Percentiles rank a stretch among this genome's conserved stretches.
phyloP scores from a whole-genome alignment of 108 stramenopile species.

The Mediolabrus comicus region DNA sequence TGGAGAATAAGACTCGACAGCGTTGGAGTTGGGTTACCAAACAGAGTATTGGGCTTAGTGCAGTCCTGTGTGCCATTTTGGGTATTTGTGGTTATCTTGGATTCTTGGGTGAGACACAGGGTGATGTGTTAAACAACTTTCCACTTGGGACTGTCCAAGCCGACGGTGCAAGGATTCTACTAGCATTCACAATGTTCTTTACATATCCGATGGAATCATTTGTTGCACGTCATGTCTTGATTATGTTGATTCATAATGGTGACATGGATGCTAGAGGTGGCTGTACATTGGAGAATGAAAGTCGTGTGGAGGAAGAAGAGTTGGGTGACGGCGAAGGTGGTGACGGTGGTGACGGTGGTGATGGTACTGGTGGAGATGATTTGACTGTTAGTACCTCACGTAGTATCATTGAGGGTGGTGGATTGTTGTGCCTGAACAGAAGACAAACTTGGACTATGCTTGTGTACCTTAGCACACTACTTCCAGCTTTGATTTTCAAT shows the following conservation, averaged over 20 bases:
- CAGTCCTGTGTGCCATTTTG: conserved; percentile 53
- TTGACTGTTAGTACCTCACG: not conserved
- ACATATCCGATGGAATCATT: conserved; percentile 82
- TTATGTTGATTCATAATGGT: conserved; percentile 64
- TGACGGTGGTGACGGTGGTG: conserved; percentile 14
- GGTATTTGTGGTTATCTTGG: conserved; percentile 78
- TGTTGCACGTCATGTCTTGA: conserved; percentile 78
- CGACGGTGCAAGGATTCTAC: conserved; percentile 56
- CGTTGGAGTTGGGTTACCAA: conserved; percentile 70
- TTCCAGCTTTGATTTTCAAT: conserved; percentile 71
- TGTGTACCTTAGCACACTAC: conserved; percentile 60
- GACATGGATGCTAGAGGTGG: conserved; percentile 65
- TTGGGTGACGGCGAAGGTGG: conserved; percentile 6
- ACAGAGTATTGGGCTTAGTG: conserved; percentile 47
- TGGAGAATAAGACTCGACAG: conserved; percentile 49
- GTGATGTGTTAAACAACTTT: conserved; percentile 83
- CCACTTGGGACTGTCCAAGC: conserved; percentile 50
- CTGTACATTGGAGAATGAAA: conserved; percentile 17
- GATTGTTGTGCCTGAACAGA: conserved; percentile 47
- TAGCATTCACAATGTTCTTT: conserved; percentile 87
- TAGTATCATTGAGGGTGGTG: conserved; percentile 32
- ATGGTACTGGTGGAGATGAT: not conserved
- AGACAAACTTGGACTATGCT: conserved; percentile 52
- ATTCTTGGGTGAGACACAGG: conserved; percentile 71
- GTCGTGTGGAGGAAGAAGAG: conserved; percentile 28